A percentile compares a stretch with the other conserved stretches of the same genome.
Evolutionary conservation across 352 stramenopile genomes (phyloP).

Genomic region (Globisporangium nagaii): DNA sequence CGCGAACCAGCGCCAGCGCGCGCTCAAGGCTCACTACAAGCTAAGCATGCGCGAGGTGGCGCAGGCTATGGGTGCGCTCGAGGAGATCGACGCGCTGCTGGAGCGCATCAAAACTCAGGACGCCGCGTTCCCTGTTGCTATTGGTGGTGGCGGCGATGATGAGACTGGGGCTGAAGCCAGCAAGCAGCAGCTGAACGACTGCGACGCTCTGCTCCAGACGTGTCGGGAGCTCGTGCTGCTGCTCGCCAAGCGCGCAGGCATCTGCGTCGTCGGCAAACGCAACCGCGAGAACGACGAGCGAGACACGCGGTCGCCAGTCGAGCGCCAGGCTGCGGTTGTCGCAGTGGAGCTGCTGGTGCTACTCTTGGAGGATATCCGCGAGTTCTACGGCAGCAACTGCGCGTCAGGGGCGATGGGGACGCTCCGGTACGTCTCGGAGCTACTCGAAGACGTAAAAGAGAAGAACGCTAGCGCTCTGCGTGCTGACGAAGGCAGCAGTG

Average conservation of each 20-base stretch:
- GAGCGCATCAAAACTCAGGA: conserved; percentile 34
- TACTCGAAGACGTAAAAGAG: conserved; percentile 31
- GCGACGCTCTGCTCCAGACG: conserved; percentile 26
- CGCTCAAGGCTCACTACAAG: conserved; percentile 62
- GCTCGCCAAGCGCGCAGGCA: conserved; percentile 52
- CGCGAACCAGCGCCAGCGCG: conserved; percentile 35
- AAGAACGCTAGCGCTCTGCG: conserved; percentile 37
- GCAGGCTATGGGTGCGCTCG: conserved; percentile 48
- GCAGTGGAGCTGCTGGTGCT: conserved; percentile 14
- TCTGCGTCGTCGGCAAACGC: conserved; percentile 63
- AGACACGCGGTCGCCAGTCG: conserved; percentile 41
- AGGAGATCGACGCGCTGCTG: conserved; percentile 51
- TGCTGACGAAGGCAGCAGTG: neutral
- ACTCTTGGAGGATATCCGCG: conserved; percentile 37
- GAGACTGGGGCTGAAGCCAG: neutral
- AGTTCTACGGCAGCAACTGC: neutral
- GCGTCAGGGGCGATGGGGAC: neutral
- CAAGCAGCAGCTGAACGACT: conserved; percentile 7
- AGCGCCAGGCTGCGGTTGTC: conserved; percentile 18
- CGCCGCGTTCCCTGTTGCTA: conserved; percentile 3
- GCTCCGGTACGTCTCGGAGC: conserved; percentile 24
- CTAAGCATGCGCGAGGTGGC: conserved; percentile 41
- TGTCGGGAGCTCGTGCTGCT: conserved; percentile 33
- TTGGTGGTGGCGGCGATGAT: neutral
- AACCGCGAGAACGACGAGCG: conserved; percentile 32